Base-by-base conservation (phyloP, 2,329 filamentous ascomycete genomes). In the Verticillium zaregamsianum region DNA sequence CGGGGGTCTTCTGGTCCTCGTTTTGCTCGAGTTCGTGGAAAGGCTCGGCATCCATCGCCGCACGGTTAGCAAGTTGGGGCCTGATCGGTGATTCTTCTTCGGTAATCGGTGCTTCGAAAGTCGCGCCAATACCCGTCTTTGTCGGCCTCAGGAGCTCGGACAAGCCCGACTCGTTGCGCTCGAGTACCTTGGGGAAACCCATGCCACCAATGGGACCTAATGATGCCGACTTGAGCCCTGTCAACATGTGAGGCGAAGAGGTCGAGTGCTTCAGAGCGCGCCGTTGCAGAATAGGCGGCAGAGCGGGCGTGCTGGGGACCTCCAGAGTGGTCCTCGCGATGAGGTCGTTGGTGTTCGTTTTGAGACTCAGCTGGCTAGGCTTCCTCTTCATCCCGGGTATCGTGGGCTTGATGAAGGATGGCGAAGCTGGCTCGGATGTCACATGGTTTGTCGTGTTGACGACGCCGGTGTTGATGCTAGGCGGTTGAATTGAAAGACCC, bases 1-100 rank as follows among this genome's bases (percentile, higher is more conserved):
- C 90, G 17, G 91, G 90, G 0, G 90, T 90, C 76, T 93, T 93
- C 62, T 90, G 86, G 68, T 92, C 90, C 72, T 92, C 90, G 68
- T 90, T 89, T 66, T 89, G 89, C 68, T 88, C 86, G n/a, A 85
- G 85, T 63, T 90, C 87, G 58, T 80, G 86, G 66, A 82, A 86
- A 5, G 85, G 82, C 68, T 90, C 86, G 25, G 83, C 80, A 59
- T 86, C 83, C 68, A 84, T 82, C 12, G 80, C 81, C 9, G 79
- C 79, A 61, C 85, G 79, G 63, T 82, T 86, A n/a, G 87, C 85
- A 66, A 89, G 79, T 68, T 89, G 86, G 4, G 85, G 79, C 63
- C 79, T 80, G 58, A 89, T 87, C 3, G 85, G 83, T 3, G 84
- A 86, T 17, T 82, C 79, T 68, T 86, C 83, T 64, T 87, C 83